A percentile compares a stretch with the other conserved stretches of the same genome.
These are phyloP conservation scores for Boletellus sp. DNA, from an alignment of 1,284 basidiomycete genomes.

Conservation along the genomic window DNA sequence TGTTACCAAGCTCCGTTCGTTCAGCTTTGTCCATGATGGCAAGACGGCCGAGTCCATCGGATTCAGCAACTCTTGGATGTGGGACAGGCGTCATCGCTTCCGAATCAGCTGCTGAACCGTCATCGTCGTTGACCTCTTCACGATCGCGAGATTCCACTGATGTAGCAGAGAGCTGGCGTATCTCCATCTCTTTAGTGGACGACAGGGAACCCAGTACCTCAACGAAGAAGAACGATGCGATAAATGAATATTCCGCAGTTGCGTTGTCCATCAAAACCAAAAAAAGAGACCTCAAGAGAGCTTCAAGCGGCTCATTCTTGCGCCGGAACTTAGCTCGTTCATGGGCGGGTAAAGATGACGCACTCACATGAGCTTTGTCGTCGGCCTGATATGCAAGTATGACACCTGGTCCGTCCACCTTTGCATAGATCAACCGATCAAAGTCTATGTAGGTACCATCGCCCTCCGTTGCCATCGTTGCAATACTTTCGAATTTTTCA, in stretches of 20 bases:
- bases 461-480: slow-evolving; percentile 39
- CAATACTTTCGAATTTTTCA: slow-evolving; percentile 65
- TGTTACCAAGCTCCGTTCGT: slow-evolving; percentile 49
- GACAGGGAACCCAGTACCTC: slow-evolving; percentile 31
- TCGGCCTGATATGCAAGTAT: slow-evolving; percentile 85
- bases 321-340: slow-evolving; percentile 6
- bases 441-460: slow-evolving; percentile 42
- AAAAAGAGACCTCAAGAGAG: slow-evolving; percentile 77
- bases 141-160: slow-evolving; percentile 22
- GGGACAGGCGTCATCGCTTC: slow-evolving; percentile 31
- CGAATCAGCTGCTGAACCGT: slow-evolving; percentile 39
- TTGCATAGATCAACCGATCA: slow-evolving; percentile 62
- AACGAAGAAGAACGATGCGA: slow-evolving; percentile 75
- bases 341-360: neutral
- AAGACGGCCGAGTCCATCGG: slow-evolving; percentile 24
- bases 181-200: slow-evolving; percentile 36
- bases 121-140: slow-evolving; percentile 19
- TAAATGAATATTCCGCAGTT: slow-evolving; percentile 85
- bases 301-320: slow-evolving; percentile 83
- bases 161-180: slow-evolving; percentile 35
- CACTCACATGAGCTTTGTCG: slow-evolving; percentile 74
- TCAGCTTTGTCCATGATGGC: slow-evolving; percentile 53
- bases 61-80: slow-evolving; percentile 4
- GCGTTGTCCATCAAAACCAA: slow-evolving; percentile 93
- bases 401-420: slow-evolving; percentile 75